phyloP scores from a whole-genome alignment of 352 stramenopile species.

The Globisporangium spinosum region DNA sequence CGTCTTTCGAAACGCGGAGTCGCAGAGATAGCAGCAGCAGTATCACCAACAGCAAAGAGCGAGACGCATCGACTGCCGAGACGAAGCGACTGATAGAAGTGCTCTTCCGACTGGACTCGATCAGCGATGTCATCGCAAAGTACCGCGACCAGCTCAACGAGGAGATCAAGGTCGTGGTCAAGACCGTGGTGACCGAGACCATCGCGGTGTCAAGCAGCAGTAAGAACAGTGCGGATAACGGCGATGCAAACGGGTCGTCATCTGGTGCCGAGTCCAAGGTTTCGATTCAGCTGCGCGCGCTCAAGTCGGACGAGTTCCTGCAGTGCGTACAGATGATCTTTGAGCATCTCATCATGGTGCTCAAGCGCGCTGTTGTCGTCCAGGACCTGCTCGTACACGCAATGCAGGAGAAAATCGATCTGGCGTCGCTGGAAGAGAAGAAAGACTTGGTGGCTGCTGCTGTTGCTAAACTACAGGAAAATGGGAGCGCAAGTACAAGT shows the following conservation, averaged over 20 bases:
- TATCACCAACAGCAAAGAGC: slow-evolving; percentile 24
- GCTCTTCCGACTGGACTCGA: slow-evolving; percentile 69
- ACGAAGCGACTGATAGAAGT: slow-evolving; percentile 59
- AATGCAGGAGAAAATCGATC: slow-evolving; percentile 72
- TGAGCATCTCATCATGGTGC: slow-evolving; percentile 79
- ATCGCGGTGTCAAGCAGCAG: slow-evolving; percentile 65
- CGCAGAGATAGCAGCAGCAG: slow-evolving; percentile 18
- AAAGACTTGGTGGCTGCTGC: slow-evolving; percentile 16
- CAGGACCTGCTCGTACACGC: slow-evolving; percentile 64
- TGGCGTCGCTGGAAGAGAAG: slow-evolving; percentile 39
- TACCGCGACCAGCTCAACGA: slow-evolving; percentile 83
- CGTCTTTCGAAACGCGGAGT: slow-evolving; percentile 7
- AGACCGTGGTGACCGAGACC: slow-evolving; percentile 87
- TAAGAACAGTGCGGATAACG: slow-evolving; percentile 22
- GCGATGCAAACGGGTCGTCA: slow-evolving; percentile 14
- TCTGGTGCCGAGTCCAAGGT: slow-evolving; percentile 69
- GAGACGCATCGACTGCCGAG: slow-evolving; percentile 35
- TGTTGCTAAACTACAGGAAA: background rate
- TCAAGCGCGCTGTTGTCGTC: slow-evolving; percentile 77
- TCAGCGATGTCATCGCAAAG: slow-evolving; percentile 65
- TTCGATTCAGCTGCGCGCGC: slow-evolving; percentile 68
- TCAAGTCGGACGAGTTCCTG: slow-evolving; percentile 83
- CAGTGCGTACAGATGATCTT: slow-evolving; percentile 90
- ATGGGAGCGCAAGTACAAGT: background rate
- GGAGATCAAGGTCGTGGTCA: slow-evolving; percentile 85